Evolutionary conservation across 805 yeast species (phyloP), one percentile per base, ranked within the genome.

Genomic region (Wickerhamomyces chambardii): DNA sequence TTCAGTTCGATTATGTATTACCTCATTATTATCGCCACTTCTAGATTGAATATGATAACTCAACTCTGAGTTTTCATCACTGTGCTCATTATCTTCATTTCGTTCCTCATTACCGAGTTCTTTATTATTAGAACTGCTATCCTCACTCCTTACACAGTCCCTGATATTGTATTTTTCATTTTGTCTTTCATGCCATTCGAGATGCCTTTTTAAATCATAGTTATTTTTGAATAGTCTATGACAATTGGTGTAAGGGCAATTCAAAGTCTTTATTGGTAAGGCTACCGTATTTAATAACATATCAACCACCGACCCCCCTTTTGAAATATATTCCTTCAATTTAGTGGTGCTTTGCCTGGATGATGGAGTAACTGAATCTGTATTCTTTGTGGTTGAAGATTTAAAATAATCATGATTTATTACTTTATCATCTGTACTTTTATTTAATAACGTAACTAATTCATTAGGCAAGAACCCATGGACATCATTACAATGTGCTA

Each of bases 171-270:
- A 29, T 6, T 29, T 29, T 14, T 37, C 41, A 27, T 46, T 53
- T 18, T 47, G 39, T 15, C 53, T 55, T 11, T 58, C 58, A 44
- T 75, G 81, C 80, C 80, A 75, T 28, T 50, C 53, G 33, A 74
- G 41, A 47, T 75, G 82, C 30, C 78, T 59, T 15, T 51, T 45
- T 18, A 74, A 46, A 46, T 73, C 79, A 43, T 62, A 62, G 0
- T 64, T 62, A 40, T 68, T 65, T 34, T 64, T 63, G 49, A 80
- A 80, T 6, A 61, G 58, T 38, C 85, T 61, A 25, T 56, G 57
- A 51, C 89, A 80, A 29, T 64, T 64, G 4, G 46, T 51, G 39
- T 60, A 68, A 0, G 74, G 64, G 47, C 87, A 80, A 0, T 46
- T 35, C 1, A 66, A 47, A 31, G 44, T 58, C 29, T 62, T 61